These are phyloP conservation scores for Laguncularia racemosa DNA, from an alignment of 345 rosid genomes.

Conservation along the genomic window DNA sequence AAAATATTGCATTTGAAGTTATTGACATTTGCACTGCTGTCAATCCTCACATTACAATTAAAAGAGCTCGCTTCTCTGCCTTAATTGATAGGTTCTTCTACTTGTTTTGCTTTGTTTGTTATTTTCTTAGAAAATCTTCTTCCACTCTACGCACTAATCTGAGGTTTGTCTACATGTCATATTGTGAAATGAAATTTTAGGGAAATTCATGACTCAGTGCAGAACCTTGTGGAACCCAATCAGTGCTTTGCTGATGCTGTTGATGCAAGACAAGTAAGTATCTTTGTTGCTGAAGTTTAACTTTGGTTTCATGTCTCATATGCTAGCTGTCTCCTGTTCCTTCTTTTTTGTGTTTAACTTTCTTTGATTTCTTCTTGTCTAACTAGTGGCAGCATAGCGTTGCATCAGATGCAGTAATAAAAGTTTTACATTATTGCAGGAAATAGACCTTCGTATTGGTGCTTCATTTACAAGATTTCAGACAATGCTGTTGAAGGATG, in stretches of 20 bases:
- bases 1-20: constrained; percentile 93
- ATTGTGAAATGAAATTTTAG: constrained; percentile 26
- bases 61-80: constrained; percentile 93
- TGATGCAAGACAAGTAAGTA: constrained; percentile 94
- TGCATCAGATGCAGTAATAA: background rate
- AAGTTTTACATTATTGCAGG: constrained; percentile 26
- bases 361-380: too few relatives aligned
- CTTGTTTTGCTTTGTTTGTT: background rate
- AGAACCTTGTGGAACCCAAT: constrained; percentile 86
- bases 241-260: constrained; percentile 84
- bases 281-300: constrained; percentile 1
- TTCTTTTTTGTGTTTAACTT: too few relatives aligned
- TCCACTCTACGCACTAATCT: too few relatives aligned
- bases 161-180: background rate
- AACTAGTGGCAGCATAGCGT: background rate
- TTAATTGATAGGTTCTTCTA: constrained; percentile 67
- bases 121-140: background rate
- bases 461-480: constrained; percentile 98
- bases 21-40: constrained; percentile 58
- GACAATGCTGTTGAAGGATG: constrained; percentile 82
- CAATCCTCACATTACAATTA: constrained; percentile 44
- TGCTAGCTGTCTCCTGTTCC: too few relatives aligned
- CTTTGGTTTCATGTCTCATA: too few relatives aligned
- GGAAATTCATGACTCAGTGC: constrained; percentile 88
- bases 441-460: constrained; percentile 94